Evolutionary conservation across 2,329 filamentous ascomycete genomes (phyloP), one percentile per base, ranked within the genome.

Genomic region (Thelonectria rubi): DNA sequence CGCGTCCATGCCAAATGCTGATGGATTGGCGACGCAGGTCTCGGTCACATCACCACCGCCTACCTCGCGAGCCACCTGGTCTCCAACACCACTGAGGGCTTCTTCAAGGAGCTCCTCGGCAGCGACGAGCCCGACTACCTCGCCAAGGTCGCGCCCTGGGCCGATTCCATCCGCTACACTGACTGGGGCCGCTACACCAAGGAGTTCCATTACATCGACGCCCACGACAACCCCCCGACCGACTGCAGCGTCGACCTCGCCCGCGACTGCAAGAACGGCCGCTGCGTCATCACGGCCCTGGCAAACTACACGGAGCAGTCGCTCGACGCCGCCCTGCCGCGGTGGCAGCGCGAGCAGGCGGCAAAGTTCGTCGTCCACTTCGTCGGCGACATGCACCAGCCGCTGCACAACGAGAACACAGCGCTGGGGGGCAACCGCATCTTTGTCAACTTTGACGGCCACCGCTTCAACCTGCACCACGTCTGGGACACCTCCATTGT

Each of bases 401-500:
- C 88, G 30, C 78, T 91, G 59, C 88, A 91, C 74, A 85, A 84
- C 55, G 88, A 91, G 75, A 81, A 88, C 57, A 83, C 89, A 7
- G 80, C 82, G 2, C 78, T 82, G 20, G 91, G 91, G 55, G 90
- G 90, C 1, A 93, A 93, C 67, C 83, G 84, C 11, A 90, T 93
- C 67, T 74, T 80, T 14, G 90, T 93, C 1, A 79, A 77, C 15
- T 93, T 88, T 77, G 80, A 87, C 24, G 82, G 82, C 3, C 74
- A 76, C 30, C 75, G 79, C 26, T 81, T 85, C 57, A 93, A 93
- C 72, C 81, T 93, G 43, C 91, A 93, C 71, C 83, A 89, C 60
- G 85, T 92, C 15, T 93, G 90, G 90, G 91, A 93, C 72, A 86
- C 84, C 55, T 85, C 84, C 66, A 92, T 92, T 64, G 83, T 86